phyloP scores from a whole-genome alignment of 208 protist genomes.

The Crithidia bombi region DNA sequence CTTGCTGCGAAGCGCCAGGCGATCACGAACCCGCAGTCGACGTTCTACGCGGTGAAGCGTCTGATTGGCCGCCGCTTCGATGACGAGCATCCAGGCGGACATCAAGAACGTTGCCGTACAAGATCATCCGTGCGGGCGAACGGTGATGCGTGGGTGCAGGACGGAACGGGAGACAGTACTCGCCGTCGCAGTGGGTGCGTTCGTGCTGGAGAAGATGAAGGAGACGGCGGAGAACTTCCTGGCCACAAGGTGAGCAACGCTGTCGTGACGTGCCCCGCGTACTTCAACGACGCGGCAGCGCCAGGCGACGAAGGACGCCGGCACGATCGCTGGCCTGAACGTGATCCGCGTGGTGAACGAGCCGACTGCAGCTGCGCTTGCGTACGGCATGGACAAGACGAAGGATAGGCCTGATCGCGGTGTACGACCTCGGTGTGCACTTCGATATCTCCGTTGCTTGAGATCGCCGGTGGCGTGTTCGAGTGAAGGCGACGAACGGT shows the following conservation, averaged over 20 bases:
- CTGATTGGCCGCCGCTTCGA: constrained; percentile 82
- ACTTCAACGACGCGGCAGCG: constrained; percentile 98
- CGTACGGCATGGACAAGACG: constrained; percentile 91
- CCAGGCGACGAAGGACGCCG: constrained; percentile 98
- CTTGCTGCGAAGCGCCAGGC: constrained; percentile 83
- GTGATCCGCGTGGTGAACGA: constrained; percentile 99
- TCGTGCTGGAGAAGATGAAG: constrained; percentile 90
- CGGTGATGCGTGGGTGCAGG: constrained; percentile 95
- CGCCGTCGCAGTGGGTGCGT: constrained; percentile 82
- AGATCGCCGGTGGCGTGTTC: constrained; percentile 96
- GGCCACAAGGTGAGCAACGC: constrained; percentile 68
- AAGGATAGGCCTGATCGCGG: constrained; percentile 83
- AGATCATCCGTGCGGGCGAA: constrained; percentile 93
- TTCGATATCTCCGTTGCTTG: constrained; percentile 98
- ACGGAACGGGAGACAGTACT: constrained; percentile 81
- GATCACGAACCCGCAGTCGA: constrained; percentile 79
- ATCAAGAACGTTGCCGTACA: constrained; percentile 93
- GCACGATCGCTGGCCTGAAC: constrained; percentile 94
- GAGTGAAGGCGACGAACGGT: constrained; percentile 98
- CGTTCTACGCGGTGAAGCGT: constrained; percentile 89
- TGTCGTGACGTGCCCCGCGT: constrained; percentile 96
- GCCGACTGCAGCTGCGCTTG: constrained; percentile 96
- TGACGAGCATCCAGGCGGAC: constrained; percentile 73
- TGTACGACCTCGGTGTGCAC: constrained; percentile 90
- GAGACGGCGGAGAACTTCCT: constrained; percentile 48